Evolutionary conservation across 148 eudicot species (phyloP).

Genomic region (Vaccinium myrtillus): DNA sequence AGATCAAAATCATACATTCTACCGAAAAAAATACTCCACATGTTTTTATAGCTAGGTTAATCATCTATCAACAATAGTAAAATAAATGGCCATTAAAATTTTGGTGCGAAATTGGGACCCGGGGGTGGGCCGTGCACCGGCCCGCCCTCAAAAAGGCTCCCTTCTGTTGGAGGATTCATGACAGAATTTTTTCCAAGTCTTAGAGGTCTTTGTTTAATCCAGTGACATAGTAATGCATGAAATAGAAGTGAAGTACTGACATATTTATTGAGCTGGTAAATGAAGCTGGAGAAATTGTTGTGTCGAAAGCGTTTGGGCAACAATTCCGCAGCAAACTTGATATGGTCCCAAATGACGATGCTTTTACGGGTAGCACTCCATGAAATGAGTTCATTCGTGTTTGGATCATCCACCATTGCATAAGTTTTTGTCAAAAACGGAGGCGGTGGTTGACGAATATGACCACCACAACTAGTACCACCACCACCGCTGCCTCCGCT

Average conservation of each 20-base stretch:
- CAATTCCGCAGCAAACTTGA: constrained; percentile 12
- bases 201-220: neutral
- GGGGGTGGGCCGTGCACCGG: too few relatives aligned
- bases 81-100: too few relatives aligned
- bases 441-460: neutral
- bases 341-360: constrained; percentile 23
- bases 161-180: too few relatives aligned
- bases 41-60: too few relatives aligned
- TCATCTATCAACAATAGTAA: too few relatives aligned
- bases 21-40: too few relatives aligned
- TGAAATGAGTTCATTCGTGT: constrained; percentile 22
- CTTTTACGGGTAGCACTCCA: constrained; percentile 23
- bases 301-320: constrained; percentile 27
- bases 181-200: too few relatives aligned
- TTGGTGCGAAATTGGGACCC: too few relatives aligned
- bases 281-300: constrained; percentile 27
- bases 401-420: constrained; percentile 23
- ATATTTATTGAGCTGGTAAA: constrained; percentile 31
- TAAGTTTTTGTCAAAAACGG: constrained; percentile 18
- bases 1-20: too few relatives aligned
- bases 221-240: neutral
- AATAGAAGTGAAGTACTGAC: constrained; percentile 16
- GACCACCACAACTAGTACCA: too few relatives aligned
- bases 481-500: neutral
- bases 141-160: too few relatives aligned